Conservation (phyloP, 768 basidiomycete genomes). For the Gautieria morchelliformis region DNA sequence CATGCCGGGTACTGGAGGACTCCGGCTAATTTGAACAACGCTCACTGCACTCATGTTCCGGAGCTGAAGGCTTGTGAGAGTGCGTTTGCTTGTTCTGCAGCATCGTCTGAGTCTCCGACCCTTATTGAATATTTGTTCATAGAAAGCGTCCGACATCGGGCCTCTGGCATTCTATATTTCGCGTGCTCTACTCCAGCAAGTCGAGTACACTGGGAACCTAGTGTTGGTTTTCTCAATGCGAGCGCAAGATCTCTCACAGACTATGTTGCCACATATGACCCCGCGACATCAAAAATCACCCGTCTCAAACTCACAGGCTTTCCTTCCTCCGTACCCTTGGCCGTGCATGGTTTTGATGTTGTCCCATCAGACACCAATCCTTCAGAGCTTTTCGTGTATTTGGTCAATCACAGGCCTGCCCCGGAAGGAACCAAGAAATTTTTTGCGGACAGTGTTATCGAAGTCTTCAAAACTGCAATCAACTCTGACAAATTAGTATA, state of each 20-base stretch:
- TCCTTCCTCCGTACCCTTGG: conserved; percentile 25
- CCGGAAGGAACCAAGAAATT: conserved; percentile 26
- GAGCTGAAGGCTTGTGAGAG: conserved; percentile 64
- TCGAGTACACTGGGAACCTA: conserved; percentile 45
- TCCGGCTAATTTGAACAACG: conserved; percentile 34
- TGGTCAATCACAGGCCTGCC: conserved; percentile 64
- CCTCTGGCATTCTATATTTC: conserved; percentile 48
- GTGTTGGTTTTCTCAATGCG: conserved; percentile 23
- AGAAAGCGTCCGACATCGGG: conserved; percentile 54
- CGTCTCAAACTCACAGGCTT: conserved; percentile 35
- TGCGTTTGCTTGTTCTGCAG: conserved; percentile 20
- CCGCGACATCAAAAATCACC: conserved; percentile 32
- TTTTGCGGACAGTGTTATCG: conserved; percentile 66
- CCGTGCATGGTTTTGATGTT: conserved; percentile 61
- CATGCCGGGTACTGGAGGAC: conserved; percentile 35
- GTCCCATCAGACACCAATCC: conserved; percentile 42
- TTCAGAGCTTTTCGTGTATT: conserved; percentile 47
- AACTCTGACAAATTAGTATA: conserved; percentile 38
- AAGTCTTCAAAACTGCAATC: conserved; percentile 51
- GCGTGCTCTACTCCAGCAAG: conserved; percentile 48
- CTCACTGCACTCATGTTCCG: conserved; percentile 37
- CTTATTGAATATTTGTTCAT: background rate
- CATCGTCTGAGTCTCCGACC: background rate
- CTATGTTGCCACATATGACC: conserved; percentile 54
- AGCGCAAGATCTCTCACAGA: conserved; percentile 32